A percentile compares a stretch with the other conserved stretches of the same genome.
These are phyloP conservation scores for Wickerhamomyces sydowiorum DNA, from an alignment of 805 yeast genomes.

Conservation along the genomic window DNA sequence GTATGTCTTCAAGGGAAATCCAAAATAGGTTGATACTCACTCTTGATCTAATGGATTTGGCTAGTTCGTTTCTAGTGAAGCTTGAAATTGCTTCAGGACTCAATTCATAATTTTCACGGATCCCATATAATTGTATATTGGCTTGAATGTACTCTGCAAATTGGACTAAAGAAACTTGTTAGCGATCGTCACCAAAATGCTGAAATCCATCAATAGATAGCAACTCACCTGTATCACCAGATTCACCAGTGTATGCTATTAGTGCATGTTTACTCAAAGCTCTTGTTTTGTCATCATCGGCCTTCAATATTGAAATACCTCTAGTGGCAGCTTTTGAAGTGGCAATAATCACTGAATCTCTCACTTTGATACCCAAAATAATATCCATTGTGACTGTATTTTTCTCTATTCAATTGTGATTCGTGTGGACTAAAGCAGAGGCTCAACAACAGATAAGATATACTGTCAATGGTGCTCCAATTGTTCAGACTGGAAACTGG, in stretches of 20 bases:
- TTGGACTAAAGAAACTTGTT: slow-evolving; percentile 41
- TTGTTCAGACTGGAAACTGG: no score
- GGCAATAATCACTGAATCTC: slow-evolving; percentile 79
- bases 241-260: slow-evolving; percentile 90
- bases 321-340: slow-evolving; percentile 94
- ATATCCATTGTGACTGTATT: slow-evolving; percentile 62
- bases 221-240: slow-evolving; percentile 73
- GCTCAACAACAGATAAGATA: no score
- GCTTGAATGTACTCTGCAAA: slow-evolving; percentile 95
- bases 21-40: slow-evolving; percentile 16
- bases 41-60: slow-evolving; percentile 83
- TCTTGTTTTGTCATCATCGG: slow-evolving; percentile 76
- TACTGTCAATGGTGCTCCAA: no score
- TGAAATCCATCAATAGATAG: no score
- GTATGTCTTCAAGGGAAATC: not conserved
- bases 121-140: slow-evolving; percentile 79
- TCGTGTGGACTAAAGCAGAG: no score
- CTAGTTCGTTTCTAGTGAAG: slow-evolving; percentile 83
- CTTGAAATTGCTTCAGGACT: slow-evolving; percentile 84
- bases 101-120: slow-evolving; percentile 79
- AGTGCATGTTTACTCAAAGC: slow-evolving; percentile 67
- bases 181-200: slow-evolving; percentile 1
- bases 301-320: slow-evolving; percentile 78
- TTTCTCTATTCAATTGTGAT: not conserved
- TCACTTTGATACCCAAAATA: slow-evolving; percentile 76